Conservation (phyloP, 768 basidiomycete species). For the Collybiopsis confluens region DNA sequence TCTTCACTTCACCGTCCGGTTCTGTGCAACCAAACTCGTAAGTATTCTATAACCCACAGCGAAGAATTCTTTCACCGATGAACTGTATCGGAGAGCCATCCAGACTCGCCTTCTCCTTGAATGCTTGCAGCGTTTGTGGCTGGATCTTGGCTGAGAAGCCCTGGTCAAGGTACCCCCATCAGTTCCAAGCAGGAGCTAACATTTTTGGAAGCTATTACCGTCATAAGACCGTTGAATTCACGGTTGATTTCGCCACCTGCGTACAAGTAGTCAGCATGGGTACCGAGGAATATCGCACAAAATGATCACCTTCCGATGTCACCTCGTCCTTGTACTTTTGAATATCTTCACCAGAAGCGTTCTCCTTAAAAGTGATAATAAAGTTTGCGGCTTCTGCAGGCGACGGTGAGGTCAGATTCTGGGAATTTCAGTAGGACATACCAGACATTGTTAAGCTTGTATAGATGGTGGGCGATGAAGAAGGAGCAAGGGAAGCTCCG, state of each 20-base stretch:
- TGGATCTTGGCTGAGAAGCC: conserved; percentile 42
- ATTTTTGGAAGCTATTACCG: no score
- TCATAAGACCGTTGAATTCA: conserved; percentile 32
- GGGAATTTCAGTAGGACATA: background rate
- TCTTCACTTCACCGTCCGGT: conserved; percentile 33
- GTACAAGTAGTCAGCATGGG: background rate
- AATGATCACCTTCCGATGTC: conserved; percentile 29
- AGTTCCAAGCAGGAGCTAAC: background rate
- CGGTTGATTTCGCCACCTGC: conserved; percentile 42
- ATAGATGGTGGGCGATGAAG: background rate
- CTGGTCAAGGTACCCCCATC: conserved; percentile 14
- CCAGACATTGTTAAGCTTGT: conserved; percentile 3
- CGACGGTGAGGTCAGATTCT: background rate
- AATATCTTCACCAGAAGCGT: conserved; percentile 35
- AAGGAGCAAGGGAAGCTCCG: background rate
- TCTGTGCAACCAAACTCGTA: conserved; percentile 22
- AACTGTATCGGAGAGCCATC: conserved; percentile 15
- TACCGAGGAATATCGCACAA: background rate
- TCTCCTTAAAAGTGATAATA: conserved; percentile 54
- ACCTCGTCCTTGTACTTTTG: conserved; percentile 36
- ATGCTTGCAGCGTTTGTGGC: conserved; percentile 20
- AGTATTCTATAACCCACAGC: no score
- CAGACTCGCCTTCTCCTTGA: conserved; percentile 21
- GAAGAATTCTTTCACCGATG: conserved; percentile 22
- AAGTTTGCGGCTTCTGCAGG: conserved; percentile 35